Evolutionary conservation across 208 protist genomes (phyloP).

Genomic region (Trypanosoma congolense): DNA sequence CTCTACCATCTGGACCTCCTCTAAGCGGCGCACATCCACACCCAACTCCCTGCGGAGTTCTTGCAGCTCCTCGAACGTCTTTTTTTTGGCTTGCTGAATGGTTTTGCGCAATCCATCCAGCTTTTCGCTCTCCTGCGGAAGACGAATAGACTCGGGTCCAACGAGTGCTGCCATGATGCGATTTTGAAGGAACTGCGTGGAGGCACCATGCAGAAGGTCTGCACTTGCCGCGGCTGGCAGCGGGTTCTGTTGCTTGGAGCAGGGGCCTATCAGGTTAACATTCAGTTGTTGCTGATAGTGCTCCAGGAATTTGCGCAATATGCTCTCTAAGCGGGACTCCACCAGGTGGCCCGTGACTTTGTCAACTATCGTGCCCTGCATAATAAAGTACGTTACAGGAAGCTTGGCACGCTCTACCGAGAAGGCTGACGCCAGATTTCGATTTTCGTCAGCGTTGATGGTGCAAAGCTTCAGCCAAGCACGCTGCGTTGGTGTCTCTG

Average conservation of each 20-base stretch:
- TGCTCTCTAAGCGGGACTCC: conserved; percentile 51
- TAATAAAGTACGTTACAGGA: conserved; percentile 85
- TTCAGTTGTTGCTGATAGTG: conserved; percentile 85
- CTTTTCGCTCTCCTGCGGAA: conserved; percentile 72
- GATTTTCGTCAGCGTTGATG: conserved; percentile 85
- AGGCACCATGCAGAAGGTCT: conserved; percentile 64
- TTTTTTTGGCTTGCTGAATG: conserved; percentile 78
- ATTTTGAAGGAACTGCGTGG: conserved; percentile 68
- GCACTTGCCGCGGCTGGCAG: conserved; percentile 60
- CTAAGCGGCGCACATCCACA: conserved; percentile 62
- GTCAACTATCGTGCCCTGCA: conserved; percentile 87
- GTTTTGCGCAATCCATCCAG: conserved; percentile 70
- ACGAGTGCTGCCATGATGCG: conserved; percentile 65
- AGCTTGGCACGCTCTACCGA: conserved; percentile 80
- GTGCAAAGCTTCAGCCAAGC: conserved; percentile 81
- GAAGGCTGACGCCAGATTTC: conserved; percentile 82
- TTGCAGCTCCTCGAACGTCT: conserved; percentile 68
- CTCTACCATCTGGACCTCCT: conserved; percentile 51
- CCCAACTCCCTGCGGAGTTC: conserved; percentile 61
- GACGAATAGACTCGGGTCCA: conserved; percentile 65
- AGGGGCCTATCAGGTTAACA: conserved; percentile 52
- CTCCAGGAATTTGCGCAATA: conserved; percentile 77
- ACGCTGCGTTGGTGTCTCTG: background rate
- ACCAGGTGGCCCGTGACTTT: conserved; percentile 60
- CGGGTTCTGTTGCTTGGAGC: conserved; percentile 28